These are phyloP conservation scores for Solanum tarapatanum DNA, from an alignment of 257 asterid species.

Conservation along the genomic window DNA sequence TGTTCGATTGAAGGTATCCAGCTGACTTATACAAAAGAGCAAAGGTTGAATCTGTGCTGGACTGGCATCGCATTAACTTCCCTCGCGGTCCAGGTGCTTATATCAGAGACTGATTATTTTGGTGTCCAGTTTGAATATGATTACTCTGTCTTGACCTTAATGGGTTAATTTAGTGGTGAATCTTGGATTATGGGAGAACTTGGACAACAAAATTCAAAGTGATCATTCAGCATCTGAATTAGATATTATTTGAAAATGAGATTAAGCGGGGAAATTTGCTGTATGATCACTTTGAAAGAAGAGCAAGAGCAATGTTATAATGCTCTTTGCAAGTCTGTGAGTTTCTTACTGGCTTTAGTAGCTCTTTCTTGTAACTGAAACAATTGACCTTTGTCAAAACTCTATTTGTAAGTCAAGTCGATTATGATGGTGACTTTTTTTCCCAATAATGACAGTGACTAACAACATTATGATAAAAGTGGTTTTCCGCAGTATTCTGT, in stretches of 20 bases:
- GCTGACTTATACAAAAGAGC: conserved; percentile 67
- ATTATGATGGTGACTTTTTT: background rate
- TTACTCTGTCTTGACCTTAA: background rate
- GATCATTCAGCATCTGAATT: background rate
- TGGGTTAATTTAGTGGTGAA: background rate
- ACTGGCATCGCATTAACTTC: conserved; percentile 83
- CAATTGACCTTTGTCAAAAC: background rate
- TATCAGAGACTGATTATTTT: background rate
- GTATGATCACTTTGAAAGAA: background rate
- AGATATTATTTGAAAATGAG: background rate
- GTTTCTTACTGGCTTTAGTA: background rate
- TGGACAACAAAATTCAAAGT: background rate
- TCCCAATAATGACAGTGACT: background rate
- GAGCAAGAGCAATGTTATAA: background rate
- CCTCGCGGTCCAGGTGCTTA: conserved; percentile 68
- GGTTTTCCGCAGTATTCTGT: background rate
- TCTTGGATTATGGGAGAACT: background rate
- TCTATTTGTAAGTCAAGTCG: background rate
- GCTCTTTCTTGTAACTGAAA: background rate
- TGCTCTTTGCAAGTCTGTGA: background rate
- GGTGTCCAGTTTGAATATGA: background rate
- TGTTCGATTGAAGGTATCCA: conserved; percentile 56
- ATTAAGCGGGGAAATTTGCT: background rate
- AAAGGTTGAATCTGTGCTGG: conserved; percentile 67
- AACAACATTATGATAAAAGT: background rate